A percentile compares a stretch with the other conserved stretches of the same genome.
Evolutionary conservation across 2,329 filamentous ascomycete species (phyloP).

Genomic region (Hypoxylon sp.): DNA sequence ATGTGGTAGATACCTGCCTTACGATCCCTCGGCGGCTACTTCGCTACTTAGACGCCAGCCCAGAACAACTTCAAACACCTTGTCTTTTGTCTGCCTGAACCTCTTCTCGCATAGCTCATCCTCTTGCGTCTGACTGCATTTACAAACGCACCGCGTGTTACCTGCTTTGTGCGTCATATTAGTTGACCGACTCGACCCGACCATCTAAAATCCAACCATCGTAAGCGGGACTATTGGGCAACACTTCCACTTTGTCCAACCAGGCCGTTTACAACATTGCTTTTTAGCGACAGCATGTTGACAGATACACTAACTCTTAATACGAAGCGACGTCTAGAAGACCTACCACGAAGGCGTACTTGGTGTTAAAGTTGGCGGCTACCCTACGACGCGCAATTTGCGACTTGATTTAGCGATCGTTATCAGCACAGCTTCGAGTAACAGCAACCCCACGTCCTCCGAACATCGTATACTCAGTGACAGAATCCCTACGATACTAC

Average conservation of each 20-base stretch:
- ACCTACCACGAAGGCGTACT: slow-evolving; percentile 21
- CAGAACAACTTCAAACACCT: slow-evolving; percentile 21
- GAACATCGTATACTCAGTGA: slow-evolving; percentile 10
- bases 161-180: slow-evolving; percentile 43
- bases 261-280: slow-evolving; percentile 25
- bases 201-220: slow-evolving; percentile 13
- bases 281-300: slow-evolving; percentile 45
- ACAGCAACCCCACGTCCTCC: slow-evolving; percentile 39
- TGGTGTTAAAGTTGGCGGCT: slow-evolving; percentile 17
- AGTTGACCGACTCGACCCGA: slow-evolving; percentile 15
- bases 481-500: slow-evolving; percentile 11
- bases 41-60: slow-evolving; percentile 35
- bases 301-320: slow-evolving; percentile 17
- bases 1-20: slow-evolving; percentile 19
- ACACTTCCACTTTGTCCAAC: slow-evolving; percentile 25
- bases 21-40: slow-evolving; percentile 39
- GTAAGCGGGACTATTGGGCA: slow-evolving; percentile 33
- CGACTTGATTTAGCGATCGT: slow-evolving; percentile 13
- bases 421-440: slow-evolving; percentile 35
- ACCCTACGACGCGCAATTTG: slow-evolving; percentile 17
- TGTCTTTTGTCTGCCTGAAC: slow-evolving; percentile 17
- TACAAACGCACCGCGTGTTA: slow-evolving; percentile 47
- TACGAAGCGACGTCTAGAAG: slow-evolving; percentile 24
- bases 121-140: slow-evolving; percentile 46
- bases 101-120: slow-evolving; percentile 37